Evolutionary conservation across 2,329 filamentous ascomycete genomes (phyloP).

Genomic region (Penicillium digitatum): DNA sequence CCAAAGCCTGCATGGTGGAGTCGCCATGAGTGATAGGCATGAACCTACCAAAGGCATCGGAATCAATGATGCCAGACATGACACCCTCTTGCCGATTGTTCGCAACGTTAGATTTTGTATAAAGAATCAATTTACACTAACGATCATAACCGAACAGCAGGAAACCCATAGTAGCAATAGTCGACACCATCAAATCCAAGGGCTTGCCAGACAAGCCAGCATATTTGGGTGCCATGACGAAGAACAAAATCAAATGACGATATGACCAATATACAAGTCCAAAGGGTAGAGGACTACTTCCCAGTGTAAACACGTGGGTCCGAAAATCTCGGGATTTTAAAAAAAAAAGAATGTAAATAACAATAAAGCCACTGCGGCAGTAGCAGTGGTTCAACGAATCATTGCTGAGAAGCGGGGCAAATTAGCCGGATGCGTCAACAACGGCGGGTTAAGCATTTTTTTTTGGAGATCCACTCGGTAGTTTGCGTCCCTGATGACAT

Average conservation of each 20-base stretch:
- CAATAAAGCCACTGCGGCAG: neutral
- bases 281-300: neutral
- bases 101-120: neutral
- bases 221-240: slow-evolving; percentile 51
- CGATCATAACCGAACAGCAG: slow-evolving; percentile 58
- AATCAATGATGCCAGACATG: slow-evolving; percentile 40
- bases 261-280: neutral
- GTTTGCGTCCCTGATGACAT: slow-evolving; percentile 26
- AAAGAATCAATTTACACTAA: slow-evolving; percentile 23
- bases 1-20: slow-evolving; percentile 37
- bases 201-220: slow-evolving; percentile 57
- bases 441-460: slow-evolving; percentile 32
- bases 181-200: slow-evolving; percentile 56
- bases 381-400: slow-evolving; percentile 13
- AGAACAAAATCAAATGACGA: neutral
- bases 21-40: slow-evolving; percentile 37
- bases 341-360: neutral
- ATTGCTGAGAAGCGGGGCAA: slow-evolving; percentile 18
- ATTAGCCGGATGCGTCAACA: slow-evolving; percentile 30
- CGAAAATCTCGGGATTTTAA: neutral
- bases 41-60: slow-evolving; percentile 31
- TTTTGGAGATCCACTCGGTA: slow-evolving; percentile 8
- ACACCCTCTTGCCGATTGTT: slow-evolving; percentile 32
- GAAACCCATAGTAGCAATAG: slow-evolving; percentile 62
- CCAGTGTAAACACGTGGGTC: slow-evolving; percentile 6